A percentile compares a stretch with the other conserved stretches of the same genome.
These are phyloP conservation scores for Capsicum pubescens DNA, from an alignment of 257 asterid species.

Conservation along the genomic window DNA sequence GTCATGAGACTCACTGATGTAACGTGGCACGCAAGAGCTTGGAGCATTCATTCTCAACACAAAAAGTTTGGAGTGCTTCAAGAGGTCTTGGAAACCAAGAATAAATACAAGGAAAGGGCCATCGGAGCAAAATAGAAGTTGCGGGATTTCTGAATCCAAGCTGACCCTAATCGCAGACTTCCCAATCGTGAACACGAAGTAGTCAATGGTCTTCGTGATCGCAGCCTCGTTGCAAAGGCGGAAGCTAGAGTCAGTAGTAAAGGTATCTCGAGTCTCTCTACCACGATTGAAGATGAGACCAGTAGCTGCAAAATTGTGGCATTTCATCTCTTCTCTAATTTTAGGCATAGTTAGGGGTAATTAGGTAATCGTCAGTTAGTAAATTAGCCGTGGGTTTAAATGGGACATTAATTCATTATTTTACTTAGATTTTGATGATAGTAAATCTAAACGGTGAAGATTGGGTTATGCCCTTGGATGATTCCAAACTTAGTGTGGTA, in stretches of 20 bases:
- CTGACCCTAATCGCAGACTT: not conserved
- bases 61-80: not conserved
- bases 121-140: not conserved
- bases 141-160: not conserved
- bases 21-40: not conserved
- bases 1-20: constrained; percentile 10
- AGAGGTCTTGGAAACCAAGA: constrained; percentile 2
- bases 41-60: constrained; percentile 6
- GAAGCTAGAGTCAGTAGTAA: not conserved
- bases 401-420: not conserved
- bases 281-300: not conserved
- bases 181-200: not conserved
- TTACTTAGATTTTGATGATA: not conserved
- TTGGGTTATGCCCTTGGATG: not conserved
- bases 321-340: not conserved
- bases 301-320: not conserved
- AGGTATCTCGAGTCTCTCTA: not conserved
- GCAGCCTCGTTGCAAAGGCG: not conserved
- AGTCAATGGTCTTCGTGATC: not conserved
- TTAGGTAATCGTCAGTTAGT: not conserved
- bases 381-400: not conserved
- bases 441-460: not conserved
- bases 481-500: not conserved
- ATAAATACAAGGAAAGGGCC: not conserved
- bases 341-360: not conserved